phyloP scores from a whole-genome alignment of 805 yeast species.

The Metschnikowia rubicola region DNA sequence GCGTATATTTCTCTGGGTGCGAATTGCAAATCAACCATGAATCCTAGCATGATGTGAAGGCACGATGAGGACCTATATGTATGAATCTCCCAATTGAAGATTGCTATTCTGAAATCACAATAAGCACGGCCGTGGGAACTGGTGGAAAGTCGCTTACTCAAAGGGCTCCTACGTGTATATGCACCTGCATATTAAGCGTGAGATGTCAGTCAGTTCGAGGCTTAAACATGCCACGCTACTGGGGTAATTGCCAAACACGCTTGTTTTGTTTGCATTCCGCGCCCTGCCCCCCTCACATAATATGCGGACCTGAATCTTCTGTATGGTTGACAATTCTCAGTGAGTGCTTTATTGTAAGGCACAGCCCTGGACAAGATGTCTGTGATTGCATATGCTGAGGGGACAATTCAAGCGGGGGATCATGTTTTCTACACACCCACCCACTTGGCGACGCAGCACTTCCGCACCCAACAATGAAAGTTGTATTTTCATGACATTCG shows the following conservation, averaged over 20 bases:
- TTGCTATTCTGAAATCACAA: too few relatives aligned
- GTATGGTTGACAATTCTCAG: too few relatives aligned
- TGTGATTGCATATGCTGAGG: neutral
- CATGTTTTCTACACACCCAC: neutral
- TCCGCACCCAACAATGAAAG: neutral
- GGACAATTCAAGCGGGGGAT: neutral
- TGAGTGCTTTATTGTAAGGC: neutral
- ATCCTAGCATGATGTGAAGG: too few relatives aligned
- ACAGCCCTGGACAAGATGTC: neutral
- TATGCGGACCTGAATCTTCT: too few relatives aligned
- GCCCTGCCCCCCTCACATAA: too few relatives aligned
- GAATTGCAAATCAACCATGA: neutral
- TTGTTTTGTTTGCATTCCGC: too few relatives aligned
- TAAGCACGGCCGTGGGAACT: too few relatives aligned
- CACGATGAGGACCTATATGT: too few relatives aligned
- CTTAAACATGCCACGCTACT: neutral
- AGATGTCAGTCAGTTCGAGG: neutral
- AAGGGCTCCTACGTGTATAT: neutral
- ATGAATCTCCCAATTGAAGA: too few relatives aligned
- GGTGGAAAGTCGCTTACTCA: too few relatives aligned
- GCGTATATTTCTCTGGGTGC: neutral
- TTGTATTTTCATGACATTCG: constrained; percentile 1
- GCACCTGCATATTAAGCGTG: neutral
- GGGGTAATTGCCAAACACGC: too few relatives aligned
- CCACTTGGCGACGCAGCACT: neutral